Conservation (phyloP, 495 filamentous ascomycete species). For the Letharia lupina region DNA sequence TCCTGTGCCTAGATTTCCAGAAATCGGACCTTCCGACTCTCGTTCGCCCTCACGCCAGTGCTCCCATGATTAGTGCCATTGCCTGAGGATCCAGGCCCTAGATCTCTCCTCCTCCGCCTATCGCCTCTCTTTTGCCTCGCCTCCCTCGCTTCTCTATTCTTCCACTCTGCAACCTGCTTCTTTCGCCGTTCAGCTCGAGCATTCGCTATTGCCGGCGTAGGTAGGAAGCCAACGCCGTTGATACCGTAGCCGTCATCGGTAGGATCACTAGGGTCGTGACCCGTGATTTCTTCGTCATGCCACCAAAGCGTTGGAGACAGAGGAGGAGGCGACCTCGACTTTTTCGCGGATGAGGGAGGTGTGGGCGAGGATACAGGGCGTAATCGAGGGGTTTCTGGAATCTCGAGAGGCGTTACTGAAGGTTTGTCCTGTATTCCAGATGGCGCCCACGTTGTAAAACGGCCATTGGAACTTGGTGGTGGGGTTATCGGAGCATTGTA, state of each 20-base stretch:
- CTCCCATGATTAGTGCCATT: conserved; percentile 7
- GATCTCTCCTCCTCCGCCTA: conserved; percentile 42
- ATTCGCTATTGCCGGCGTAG: conserved; percentile 75
- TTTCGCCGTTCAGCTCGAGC: conserved; percentile 63
- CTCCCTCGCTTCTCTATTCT: conserved; percentile 71
- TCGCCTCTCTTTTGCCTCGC: conserved; percentile 67
- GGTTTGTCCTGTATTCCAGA: conserved; percentile 15
- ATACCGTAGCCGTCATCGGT: conserved; percentile 73
- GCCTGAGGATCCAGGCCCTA: conserved; percentile 22
- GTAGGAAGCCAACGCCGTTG: conserved; percentile 86
- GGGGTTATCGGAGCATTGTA: conserved; percentile 18
- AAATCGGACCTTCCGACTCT: conserved; percentile 24
- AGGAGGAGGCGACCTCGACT: conserved; percentile 37
- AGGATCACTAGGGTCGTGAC: conserved; percentile 64
- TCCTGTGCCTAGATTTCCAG: conserved; percentile 16
- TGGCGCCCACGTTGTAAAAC: conserved; percentile 22
- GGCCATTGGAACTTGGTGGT: conserved; percentile 35
- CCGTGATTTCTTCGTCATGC: conserved; percentile 78
- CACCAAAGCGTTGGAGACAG: conserved; percentile 57
- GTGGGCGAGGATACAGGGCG: conserved; percentile 17
- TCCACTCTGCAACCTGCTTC: conserved; percentile 80
- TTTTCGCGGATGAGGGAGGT: conserved; percentile 17
- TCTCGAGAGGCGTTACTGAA: conserved; percentile 11
- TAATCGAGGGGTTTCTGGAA: conserved; percentile 19
- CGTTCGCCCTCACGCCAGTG: conserved; percentile 7